Evolutionary conservation across 202 grass and related monocot genomes (phyloP).

Genomic region (Saccharum hybrid): DNA sequence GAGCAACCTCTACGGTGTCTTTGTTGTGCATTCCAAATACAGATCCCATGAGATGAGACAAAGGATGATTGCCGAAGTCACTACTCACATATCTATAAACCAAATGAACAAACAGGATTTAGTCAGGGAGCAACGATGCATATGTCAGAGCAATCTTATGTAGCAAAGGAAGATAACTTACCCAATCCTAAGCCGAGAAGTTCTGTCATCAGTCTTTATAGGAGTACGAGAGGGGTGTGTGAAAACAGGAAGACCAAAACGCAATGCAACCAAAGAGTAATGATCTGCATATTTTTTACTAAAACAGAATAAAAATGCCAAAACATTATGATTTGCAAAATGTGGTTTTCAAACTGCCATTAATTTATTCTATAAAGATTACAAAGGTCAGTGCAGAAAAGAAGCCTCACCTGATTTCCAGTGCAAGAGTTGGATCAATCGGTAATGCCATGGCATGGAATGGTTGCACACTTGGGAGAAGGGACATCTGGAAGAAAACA

Average conservation of each 20-base stretch:
- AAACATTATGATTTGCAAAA: neutral
- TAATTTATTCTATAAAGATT: neutral
- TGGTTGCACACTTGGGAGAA: slow-evolving; percentile 29
- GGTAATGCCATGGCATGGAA: slow-evolving; percentile 21
- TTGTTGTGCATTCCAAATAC: slow-evolving; percentile 13
- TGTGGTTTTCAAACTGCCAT: neutral
- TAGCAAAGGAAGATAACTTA: neutral
- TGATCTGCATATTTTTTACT: slow-evolving; percentile 19
- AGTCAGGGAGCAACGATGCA: neutral
- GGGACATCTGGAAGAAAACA: slow-evolving; percentile 4
- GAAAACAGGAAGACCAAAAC: slow-evolving; percentile 8
- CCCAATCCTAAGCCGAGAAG: slow-evolving; percentile 18
- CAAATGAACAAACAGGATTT: slow-evolving; percentile 17
- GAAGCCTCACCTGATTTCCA: neutral
- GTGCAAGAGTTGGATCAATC: neutral
- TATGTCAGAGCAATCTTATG: slow-evolving; percentile 1
- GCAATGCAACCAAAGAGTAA: neutral
- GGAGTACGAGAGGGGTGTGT: neutral
- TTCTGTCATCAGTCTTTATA: neutral
- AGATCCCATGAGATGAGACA: slow-evolving; percentile 27
- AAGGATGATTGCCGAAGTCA: slow-evolving; percentile 19
- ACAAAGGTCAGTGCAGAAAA: neutral
- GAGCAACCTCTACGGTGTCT: neutral
- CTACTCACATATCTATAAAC: slow-evolving; percentile 30
- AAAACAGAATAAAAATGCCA: neutral